Base-by-base conservation (phyloP, 768 basidiomycete genomes). In the Tulasnella sp. region DNA sequence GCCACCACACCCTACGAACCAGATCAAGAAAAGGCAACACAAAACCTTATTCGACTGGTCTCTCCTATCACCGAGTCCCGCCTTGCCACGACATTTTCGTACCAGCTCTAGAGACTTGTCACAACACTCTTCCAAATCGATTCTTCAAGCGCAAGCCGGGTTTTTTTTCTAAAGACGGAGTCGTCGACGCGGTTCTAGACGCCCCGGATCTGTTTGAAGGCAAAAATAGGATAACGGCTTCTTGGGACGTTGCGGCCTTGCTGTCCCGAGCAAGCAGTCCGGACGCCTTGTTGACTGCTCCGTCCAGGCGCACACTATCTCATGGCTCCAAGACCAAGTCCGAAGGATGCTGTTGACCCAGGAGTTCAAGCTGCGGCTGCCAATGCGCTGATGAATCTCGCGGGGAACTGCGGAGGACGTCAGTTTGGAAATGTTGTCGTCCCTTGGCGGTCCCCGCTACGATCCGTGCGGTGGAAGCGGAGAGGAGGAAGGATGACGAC, bases 41-140 rank as follows among this genome's bases (percentile, higher is more conserved):
- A 87, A 52, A 80, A 84, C 6, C 83, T 94, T 40, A 83, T 82
- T 71, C 84, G 83, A 39, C 80, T 85, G 15, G 89, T 94, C 78
- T 83, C 86, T 31, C 86, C 88, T 37, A 80, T 84, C 0, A 81
- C 91, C 40, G 79, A 86, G 8, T 82, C 85, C 15, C 84, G 85
- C 64, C 84, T 94, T 12, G 83, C 90, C 67, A 86, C 87, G 2
- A 84, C 88, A 25, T 89, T 91, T 82, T 89, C 36, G 83, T 91
- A 22, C 82, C 84, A 17, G 90, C 89, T 14, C 82, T 91, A 49
- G 86, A 87, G 89, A 0, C 91, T 94, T 81, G 85, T 95, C 70
- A 85, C 87, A n/a, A 93, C 92, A 0, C 84, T 96, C 25, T 93
- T 94, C 80, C 93, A 94, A 81, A 89, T 94, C n/a, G 93, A 94